These are phyloP conservation scores for Scutellaria barbata DNA, from an alignment of 257 asterid genomes.

Conservation along the genomic window DNA sequence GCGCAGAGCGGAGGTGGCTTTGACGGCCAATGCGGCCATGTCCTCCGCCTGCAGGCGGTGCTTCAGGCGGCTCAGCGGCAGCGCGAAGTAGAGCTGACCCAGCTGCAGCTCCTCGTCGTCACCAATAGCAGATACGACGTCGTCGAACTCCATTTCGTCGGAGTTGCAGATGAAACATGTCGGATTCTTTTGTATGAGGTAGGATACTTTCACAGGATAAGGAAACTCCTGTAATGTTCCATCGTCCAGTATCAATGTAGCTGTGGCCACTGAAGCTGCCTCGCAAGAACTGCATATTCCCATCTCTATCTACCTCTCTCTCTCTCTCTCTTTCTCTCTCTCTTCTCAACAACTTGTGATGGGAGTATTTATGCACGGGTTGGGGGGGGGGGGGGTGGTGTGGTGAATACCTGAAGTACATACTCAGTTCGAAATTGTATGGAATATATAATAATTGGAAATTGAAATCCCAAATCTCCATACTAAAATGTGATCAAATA, in stretches of 20 bases:
- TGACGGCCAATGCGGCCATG: constrained; percentile 92
- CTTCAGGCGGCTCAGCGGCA: constrained; percentile 54
- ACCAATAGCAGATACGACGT: constrained; percentile 50
- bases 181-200: constrained; percentile 59
- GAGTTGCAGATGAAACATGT: constrained; percentile 68
- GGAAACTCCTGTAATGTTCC: constrained; percentile 72
- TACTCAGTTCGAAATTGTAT: too few species aligned
- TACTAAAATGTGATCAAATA: too few species aligned
- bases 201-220: constrained; percentile 62
- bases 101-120: constrained; percentile 69
- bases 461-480: too few species aligned
- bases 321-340: constrained; percentile 9
- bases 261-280: constrained; percentile 63
- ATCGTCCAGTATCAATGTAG: constrained; percentile 60
- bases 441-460: too few species aligned
- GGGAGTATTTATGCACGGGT: neutral
- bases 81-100: constrained; percentile 75
- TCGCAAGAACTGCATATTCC: constrained; percentile 74
- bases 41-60: constrained; percentile 64
- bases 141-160: constrained; percentile 78
- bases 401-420: too few species aligned
- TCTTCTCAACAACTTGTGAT: neutral
- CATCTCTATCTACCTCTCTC: constrained; percentile 31
- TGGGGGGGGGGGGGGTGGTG: too few species aligned
- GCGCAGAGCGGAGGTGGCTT: constrained; percentile 69